Evolutionary conservation across 257 asterid species (phyloP), one percentile per base, ranked within the genome.

Genomic region (Solanum chiquidenum): DNA sequence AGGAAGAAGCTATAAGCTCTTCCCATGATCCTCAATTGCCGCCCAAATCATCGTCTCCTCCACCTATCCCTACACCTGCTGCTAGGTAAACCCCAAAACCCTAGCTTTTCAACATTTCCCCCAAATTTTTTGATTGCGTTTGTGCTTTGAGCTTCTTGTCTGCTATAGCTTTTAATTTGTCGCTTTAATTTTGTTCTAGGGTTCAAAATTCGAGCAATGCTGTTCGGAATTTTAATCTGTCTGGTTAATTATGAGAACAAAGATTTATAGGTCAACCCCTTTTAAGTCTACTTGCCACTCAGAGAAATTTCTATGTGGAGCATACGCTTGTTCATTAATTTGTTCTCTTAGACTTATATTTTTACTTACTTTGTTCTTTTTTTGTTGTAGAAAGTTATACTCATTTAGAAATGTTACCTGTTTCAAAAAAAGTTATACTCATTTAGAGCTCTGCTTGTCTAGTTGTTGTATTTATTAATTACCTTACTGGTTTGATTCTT

Each of bases 1-100:
- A 92, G 93, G 99, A 97, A 90, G 99, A 97, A 90, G 98, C 93
- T 25, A 92, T 94, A 66, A 95, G 99, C 95, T 97, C 99, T 62
- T 93, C 98, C 7, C 92, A 94, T 14, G 98, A 95, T 92, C 98
- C 98, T 85, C 83, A 92, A 62, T 34, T 91, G 75, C 94, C 91
- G 23, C 98, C 92, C 69, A 93, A 95, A 90, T 94, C 99, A 87
- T 92, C 96, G 44, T 95, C 98, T 89, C 98, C 98, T 55, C 95
- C 98, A n/a, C 96, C 94, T 86, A 91, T 87, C 77, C 89, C 92
- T 64, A 95, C 99, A 82, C 99, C 98, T 69, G 98, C 99, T 82
- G 99, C 98, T 77, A 97, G 99, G 99, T 97, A 88, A 90, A 52
- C 44, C 77, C 71, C 37, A 55, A 79, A 79, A 82, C 86, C 86